Percentiles rank a stretch among this genome's conserved stretches.
phyloP scores from a whole-genome alignment of 805 yeast species.

The Saccharomyces jurei region DNA sequence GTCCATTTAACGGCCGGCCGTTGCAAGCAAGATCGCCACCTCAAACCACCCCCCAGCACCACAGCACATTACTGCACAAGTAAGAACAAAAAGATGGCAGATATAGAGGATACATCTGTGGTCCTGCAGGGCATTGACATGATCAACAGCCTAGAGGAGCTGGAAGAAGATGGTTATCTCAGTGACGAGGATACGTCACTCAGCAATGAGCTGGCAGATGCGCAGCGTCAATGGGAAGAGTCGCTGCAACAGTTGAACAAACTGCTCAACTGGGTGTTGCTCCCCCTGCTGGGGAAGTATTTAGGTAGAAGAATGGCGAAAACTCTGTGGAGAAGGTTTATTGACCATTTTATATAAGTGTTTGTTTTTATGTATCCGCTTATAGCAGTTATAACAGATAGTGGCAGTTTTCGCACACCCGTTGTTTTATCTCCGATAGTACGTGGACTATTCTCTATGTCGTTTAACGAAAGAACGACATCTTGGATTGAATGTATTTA shows the following conservation, averaged over 20 bases:
- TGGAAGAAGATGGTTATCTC: slow-evolving; percentile 1
- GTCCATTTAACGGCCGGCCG: background rate
- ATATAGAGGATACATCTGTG: background rate
- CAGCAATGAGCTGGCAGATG: slow-evolving; percentile 32
- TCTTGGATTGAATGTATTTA: background rate
- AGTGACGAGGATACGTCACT: slow-evolving; percentile 1
- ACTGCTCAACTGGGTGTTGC: slow-evolving; percentile 49
- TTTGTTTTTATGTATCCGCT: background rate
- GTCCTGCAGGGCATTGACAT: slow-evolving; percentile 1
- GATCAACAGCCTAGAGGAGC: background rate
- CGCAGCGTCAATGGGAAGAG: slow-evolving; percentile 71
- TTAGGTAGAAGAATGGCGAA: slow-evolving; percentile 55
- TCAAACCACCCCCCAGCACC: background rate
- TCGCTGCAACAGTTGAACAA: slow-evolving; percentile 51
- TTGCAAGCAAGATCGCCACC: background rate
- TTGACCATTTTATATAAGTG: slow-evolving; percentile 9
- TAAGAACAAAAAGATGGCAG: background rate
- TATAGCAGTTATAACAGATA: background rate
- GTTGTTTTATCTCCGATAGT: background rate
- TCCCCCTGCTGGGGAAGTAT: slow-evolving; percentile 61
- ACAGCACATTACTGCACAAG: background rate
- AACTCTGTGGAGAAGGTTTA: slow-evolving; percentile 22
- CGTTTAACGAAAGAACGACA: background rate
- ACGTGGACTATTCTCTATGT: background rate
- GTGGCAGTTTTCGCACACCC: background rate